Conservation (phyloP, 108 stramenopile genomes). For the Schizochytrium sp. region DNA sequence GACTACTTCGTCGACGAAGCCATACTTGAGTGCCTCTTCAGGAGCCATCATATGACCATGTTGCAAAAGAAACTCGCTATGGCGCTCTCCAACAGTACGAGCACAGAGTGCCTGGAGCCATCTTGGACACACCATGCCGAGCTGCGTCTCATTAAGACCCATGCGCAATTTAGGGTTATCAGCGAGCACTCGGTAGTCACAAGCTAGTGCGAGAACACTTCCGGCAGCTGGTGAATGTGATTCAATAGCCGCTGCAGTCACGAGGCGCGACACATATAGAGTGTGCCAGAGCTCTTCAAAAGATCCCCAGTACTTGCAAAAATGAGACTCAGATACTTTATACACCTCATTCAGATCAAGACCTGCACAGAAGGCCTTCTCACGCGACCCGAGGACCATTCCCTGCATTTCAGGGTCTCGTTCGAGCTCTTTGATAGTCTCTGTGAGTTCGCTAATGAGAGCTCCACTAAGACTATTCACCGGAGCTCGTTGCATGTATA, state of each 20-base stretch:
- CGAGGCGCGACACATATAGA: constrained; percentile 20
- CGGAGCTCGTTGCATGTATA: constrained; percentile 10
- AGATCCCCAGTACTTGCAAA: constrained; percentile 11
- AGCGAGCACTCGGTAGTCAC: constrained; percentile 55
- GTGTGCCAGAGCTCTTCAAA: constrained; percentile 24
- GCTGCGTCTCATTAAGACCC: constrained; percentile 52
- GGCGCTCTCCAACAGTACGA: constrained; percentile 26
- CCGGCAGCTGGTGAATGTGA: constrained; percentile 15
- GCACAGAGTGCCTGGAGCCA: constrained; percentile 10
- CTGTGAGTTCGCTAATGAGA: background rate
- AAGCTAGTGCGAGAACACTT: constrained; percentile 19
- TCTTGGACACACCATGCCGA: constrained; percentile 6
- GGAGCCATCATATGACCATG: constrained; percentile 13
- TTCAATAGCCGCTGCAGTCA: constrained; percentile 28
- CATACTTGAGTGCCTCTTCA: constrained; percentile 49
- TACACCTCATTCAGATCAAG: constrained; percentile 26
- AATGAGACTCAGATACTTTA: background rate
- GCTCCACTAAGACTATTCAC: constrained; percentile 40
- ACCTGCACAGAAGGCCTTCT: constrained; percentile 40
- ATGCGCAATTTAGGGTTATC: background rate
- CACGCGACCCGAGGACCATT: constrained; percentile 4
- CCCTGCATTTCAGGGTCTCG: background rate
- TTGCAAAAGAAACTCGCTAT: constrained; percentile 16
- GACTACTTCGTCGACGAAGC: constrained; percentile 51
- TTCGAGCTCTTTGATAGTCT: background rate